Evolutionary conservation across 2,329 filamentous ascomycete genomes (phyloP).

Genomic region (Talaromyces sp.): DNA sequence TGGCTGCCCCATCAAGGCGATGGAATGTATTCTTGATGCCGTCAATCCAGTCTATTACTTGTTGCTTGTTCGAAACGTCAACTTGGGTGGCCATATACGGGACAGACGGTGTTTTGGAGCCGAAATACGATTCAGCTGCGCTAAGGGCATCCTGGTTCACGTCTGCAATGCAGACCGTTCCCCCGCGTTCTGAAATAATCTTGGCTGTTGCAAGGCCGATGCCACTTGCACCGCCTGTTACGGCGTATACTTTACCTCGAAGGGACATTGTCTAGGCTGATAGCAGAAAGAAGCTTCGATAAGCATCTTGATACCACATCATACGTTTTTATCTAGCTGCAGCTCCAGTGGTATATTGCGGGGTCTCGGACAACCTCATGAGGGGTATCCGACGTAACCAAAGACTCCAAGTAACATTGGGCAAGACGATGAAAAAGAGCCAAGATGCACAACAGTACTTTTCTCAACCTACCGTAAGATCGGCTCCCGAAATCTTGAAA

Average conservation of each 20-base stretch:
- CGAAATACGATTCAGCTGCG: not conserved
- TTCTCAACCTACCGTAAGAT: too few species aligned
- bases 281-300: not conserved
- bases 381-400: too few species aligned
- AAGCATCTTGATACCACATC: not conserved
- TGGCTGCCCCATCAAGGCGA: constrained; percentile 1
- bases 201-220: constrained; percentile 12
- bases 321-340: not conserved
- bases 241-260: not conserved
- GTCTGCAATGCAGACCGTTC: constrained; percentile 2
- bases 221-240: constrained; percentile 10
- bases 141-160: not conserved
- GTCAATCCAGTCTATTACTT: not conserved
- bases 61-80: not conserved
- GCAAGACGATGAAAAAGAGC: too few species aligned
- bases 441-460: too few species aligned
- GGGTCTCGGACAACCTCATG: too few species aligned
- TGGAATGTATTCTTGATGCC: not conserved
- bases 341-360: not conserved
- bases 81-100: not conserved
- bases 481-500: too few species aligned
- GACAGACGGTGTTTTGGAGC: not conserved
- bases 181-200: not conserved
- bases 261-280: not conserved
- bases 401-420: too few species aligned